Conservation (phyloP, 129 eudicot species). For the Lactuca saligna region DNA sequence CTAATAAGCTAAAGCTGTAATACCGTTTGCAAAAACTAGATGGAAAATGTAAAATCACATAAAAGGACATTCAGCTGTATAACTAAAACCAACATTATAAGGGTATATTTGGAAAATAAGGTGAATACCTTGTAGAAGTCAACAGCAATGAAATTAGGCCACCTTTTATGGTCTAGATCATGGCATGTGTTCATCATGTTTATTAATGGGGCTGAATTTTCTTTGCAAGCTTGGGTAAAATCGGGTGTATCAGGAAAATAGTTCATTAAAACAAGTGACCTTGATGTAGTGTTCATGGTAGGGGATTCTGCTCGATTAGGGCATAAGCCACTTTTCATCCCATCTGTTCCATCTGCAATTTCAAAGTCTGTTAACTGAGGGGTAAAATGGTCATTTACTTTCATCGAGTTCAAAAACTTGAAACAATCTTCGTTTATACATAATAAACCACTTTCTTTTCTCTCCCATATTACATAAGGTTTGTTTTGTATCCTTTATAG, state of each 20-base stretch:
- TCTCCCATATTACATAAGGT: no score
- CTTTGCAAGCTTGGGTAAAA: constrained; percentile 78
- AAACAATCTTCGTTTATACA: not conserved
- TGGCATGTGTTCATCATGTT: constrained; percentile 76
- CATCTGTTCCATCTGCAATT: constrained; percentile 88
- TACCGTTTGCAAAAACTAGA: no score
- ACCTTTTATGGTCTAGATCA: constrained; percentile 55
- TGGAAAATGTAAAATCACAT: no score
- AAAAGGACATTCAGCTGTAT: no score
- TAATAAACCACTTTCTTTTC: no score
- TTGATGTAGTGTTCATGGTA: constrained; percentile 64
- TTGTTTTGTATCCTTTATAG: no score
- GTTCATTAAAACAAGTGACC: constrained; percentile 79
- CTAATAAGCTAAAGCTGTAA: no score
- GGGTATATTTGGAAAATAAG: not conserved
- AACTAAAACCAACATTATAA: not conserved
- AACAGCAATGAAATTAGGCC: constrained; percentile 94
- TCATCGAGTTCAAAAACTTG: not conserved
- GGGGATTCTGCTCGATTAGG: constrained; percentile 90
- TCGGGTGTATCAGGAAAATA: constrained; percentile 75
- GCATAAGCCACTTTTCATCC: constrained; percentile 72
- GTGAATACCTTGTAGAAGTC: constrained; percentile 83
- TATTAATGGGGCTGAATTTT: constrained; percentile 81
- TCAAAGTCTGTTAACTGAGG: not conserved
- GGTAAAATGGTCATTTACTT: not conserved